phyloP scores from a whole-genome alignment of 106 monocot genomes.

The Apostasia shenzhenica region DNA sequence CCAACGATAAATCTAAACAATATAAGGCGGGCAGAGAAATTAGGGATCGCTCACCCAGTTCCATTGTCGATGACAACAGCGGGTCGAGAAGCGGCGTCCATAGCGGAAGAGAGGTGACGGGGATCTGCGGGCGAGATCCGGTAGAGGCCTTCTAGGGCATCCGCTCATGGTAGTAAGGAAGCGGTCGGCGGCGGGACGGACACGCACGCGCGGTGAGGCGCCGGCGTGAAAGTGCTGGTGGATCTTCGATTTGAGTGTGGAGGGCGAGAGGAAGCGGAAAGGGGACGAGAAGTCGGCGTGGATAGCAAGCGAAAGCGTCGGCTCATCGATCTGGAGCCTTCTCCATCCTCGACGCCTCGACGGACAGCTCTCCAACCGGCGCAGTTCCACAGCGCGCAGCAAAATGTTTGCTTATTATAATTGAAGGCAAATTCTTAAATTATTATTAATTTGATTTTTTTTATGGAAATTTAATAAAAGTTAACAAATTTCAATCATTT shows the following conservation, averaged over 20 bases:
- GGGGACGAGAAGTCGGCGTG: background rate
- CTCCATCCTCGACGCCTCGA: slow-evolving; percentile 1
- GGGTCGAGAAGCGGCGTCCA: slow-evolving; percentile 93
- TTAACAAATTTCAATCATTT: too few species aligned
- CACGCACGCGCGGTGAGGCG: background rate
- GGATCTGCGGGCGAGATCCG: slow-evolving; percentile 53
- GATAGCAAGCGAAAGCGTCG: slow-evolving; percentile 18
- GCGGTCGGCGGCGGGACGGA: background rate
- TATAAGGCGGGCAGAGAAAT: background rate
- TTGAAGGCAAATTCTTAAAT: too few species aligned
- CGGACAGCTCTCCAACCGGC: background rate
- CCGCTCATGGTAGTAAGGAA: slow-evolving; percentile 29
- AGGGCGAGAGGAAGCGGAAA: background rate
- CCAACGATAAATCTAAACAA: background rate
- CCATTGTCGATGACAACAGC: slow-evolving; percentile 98
- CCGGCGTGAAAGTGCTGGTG: background rate
- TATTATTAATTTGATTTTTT: too few species aligned
- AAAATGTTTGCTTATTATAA: background rate
- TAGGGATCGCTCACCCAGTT: slow-evolving; percentile 46
- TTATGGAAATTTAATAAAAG: too few species aligned
- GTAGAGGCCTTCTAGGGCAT: slow-evolving; percentile 16
- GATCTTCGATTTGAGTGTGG: too few species aligned
- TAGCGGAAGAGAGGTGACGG: slow-evolving; percentile 8
- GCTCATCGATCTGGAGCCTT: slow-evolving; percentile 1
- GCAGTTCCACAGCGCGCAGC: background rate